A percentile compares a stretch with the other conserved stretches of the same genome.
phyloP scores from a whole-genome alignment of 2,329 filamentous ascomycete genomes.

The Raffaelea deltoideospora region DNA sequence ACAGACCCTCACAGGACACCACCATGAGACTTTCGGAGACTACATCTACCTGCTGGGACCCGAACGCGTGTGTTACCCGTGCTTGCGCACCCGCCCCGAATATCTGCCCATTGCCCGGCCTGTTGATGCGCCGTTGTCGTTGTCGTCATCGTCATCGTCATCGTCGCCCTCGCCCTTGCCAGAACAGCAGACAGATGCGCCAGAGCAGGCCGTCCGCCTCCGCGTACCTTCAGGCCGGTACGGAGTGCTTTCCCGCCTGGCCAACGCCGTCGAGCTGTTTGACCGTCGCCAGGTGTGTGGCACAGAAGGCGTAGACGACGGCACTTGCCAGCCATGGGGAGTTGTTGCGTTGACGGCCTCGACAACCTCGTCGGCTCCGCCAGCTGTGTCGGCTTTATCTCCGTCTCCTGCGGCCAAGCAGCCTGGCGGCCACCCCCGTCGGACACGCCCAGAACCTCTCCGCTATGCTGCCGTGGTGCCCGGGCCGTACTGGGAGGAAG shows the following conservation, averaged over 20 bases:
- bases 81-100: constrained; percentile 8
- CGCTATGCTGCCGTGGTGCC: constrained; percentile 9
- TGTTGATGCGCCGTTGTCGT: neutral
- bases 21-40: constrained; percentile 8
- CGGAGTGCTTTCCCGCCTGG: constrained; percentile 6
- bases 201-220: constrained; percentile 3
- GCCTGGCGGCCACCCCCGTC: neutral
- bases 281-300: constrained; percentile 5
- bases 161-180: neutral
- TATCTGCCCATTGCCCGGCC: constrained; percentile 7
- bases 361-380: too few relatives aligned
- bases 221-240: constrained; percentile 7
- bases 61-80: constrained; percentile 9
- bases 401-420: neutral
- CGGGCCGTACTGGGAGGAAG: constrained; percentile 6
- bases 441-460: constrained; percentile 5
- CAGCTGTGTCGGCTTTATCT: too few relatives aligned
- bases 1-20: neutral
- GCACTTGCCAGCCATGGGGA: neutral
- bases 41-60: constrained; percentile 8
- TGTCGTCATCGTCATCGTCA: neutral
- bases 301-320: neutral
- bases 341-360: too few relatives aligned
- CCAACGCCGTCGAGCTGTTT: constrained; percentile 6
- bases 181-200: neutral